Conservation (phyloP, 345 rosid genomes). For the Clausena lansium region DNA sequence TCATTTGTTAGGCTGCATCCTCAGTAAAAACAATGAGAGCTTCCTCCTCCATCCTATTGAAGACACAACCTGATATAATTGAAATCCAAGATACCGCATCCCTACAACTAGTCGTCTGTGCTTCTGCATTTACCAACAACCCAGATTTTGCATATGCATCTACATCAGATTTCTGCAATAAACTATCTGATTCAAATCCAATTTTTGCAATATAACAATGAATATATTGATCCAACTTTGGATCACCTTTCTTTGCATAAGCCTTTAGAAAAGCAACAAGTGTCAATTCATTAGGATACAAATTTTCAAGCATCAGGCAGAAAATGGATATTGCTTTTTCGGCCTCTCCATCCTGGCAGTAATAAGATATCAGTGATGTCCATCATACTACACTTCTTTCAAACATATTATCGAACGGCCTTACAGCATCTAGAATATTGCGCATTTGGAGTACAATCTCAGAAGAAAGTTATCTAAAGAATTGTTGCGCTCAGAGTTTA, state of each 20-base stretch:
- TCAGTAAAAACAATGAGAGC: conserved; percentile 32
- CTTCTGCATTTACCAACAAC: conserved; percentile 25
- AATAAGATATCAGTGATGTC: conserved; percentile 44
- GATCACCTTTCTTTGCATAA: conserved; percentile 24
- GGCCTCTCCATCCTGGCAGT: conserved; percentile 18
- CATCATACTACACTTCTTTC: conserved; percentile 41
- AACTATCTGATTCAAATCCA: conserved; percentile 34
- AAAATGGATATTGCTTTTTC: conserved; percentile 24
- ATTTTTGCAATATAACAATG: conserved; percentile 38
- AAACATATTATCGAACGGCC: conserved; percentile 45
- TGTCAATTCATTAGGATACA: conserved; percentile 39
- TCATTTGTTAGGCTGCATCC: conserved; percentile 45
- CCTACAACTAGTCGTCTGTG: conserved; percentile 14
- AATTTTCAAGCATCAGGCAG: conserved; percentile 29
- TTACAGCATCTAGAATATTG: conserved; percentile 14
- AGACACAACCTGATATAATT: conserved; percentile 36
- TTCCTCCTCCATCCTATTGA: conserved; percentile 28
- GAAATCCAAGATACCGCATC: conserved; percentile 60
- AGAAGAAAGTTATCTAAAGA: conserved; percentile 29
- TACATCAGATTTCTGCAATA: conserved; percentile 41
- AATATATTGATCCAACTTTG: conserved; percentile 18
- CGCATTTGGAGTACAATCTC: conserved; percentile 29
- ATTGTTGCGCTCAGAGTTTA: conserved; percentile 26
- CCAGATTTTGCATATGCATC: conserved; percentile 44
- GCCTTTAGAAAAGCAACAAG: conserved; percentile 39